Percentiles rank a stretch among this genome's conserved stretches.
Evolutionary conservation across 768 basidiomycete species (phyloP).

Genomic region (Tulasnella sp.): DNA sequence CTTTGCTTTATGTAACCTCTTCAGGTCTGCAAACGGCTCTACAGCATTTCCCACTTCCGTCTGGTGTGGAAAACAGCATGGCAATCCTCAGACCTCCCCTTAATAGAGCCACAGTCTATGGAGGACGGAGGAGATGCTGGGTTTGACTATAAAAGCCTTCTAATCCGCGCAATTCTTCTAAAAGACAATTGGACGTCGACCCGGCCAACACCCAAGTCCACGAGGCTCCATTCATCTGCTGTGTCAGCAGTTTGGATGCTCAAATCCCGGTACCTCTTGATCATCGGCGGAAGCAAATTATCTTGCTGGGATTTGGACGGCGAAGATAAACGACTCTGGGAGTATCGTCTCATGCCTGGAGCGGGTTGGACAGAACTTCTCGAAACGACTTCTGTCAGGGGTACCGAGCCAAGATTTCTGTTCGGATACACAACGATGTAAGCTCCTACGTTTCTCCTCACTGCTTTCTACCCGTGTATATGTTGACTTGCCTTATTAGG

Average conservation of each 20-base stretch:
- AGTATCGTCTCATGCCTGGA: background rate
- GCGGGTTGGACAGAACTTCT: background rate
- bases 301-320: constrained; percentile 10
- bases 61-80: constrained; percentile 7
- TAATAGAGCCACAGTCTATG: background rate
- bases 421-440: background rate
- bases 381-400: background rate
- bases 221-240: background rate
- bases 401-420: background rate
- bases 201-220: background rate
- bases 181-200: constrained; percentile 4
- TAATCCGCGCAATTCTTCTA: background rate
- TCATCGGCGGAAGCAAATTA: background rate
- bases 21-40: constrained; percentile 8
- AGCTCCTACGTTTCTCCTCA: background rate
- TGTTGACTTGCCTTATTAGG: background rate
- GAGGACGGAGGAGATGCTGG: background rate
- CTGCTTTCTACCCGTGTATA: background rate
- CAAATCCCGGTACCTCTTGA: constrained; percentile 5
- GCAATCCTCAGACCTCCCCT: background rate
- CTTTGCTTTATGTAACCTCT: background rate
- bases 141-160: constrained; percentile 6
- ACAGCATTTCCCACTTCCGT: background rate
- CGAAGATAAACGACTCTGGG: background rate
- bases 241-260: constrained; percentile 6